Base-by-base conservation (phyloP, 805 yeast genomes). In the Teunomyces stri region DNA sequence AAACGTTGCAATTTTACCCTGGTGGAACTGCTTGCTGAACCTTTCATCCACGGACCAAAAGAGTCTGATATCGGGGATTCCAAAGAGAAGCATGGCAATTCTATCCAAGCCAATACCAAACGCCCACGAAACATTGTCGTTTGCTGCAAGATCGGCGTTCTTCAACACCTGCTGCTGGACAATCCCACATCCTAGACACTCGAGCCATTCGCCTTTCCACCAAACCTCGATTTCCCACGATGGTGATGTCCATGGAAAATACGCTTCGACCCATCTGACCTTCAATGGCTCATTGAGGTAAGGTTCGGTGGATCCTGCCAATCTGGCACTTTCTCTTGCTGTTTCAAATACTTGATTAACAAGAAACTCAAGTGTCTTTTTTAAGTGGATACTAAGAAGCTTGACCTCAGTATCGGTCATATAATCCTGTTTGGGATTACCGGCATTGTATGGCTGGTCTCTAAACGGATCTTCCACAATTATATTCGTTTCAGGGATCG, bases 181-280 rank as follows among this genome's bases (percentile, higher is more conserved):
- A 31, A 92, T 76, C 21, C 99, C 99, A 68, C 96, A 89, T 0
- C 99, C 99, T 60, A 96, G 89, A 63, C 96, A 84, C 69, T 94
- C 99, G 30, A 94, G 75, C 99, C 99, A 94, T 56, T 91, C 96
- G 44, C 94, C 96, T 62, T 90, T 88, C 97, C 98, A 94, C 91
- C 95, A 90, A 4, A 94, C 96, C 68, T 94, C 99, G 55, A 95
- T 89, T 61, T 94, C 97, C 95, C 96, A 94, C 37, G 96, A 87
- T 3, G 99, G 99, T 1, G 96, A 82, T 2, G 99, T 94, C 97
- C 98, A 94, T 3, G 99, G 99, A 72, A 94, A 94, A 59, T 84
- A 89, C 0, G 94, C 96, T 59, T 89, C 95, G 29, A 90, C 86
- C 99, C 99, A 94, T 56, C 98, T 78, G 15, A 91, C 87, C 60